phyloP scores from a whole-genome alignment of 2,329 filamentous ascomycete species.

The Botrytis aclada region DNA sequence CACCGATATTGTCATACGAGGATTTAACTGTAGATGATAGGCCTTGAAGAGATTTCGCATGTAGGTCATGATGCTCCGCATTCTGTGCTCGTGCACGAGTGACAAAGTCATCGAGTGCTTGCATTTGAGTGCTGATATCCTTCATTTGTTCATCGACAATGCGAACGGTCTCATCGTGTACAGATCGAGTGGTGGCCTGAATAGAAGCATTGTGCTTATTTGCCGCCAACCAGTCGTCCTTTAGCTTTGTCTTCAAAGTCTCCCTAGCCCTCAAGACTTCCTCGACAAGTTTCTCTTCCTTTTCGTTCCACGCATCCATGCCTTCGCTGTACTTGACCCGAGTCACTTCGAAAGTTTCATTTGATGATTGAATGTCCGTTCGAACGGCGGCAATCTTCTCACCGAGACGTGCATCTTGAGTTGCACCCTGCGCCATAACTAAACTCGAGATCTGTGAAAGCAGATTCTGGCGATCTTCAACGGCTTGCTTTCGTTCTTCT shows the following conservation, averaged over 20 bases:
- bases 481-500: conserved; percentile 71
- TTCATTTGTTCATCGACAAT: conserved; percentile 87
- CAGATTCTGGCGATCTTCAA: conserved; percentile 70
- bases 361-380: conserved; percentile 62
- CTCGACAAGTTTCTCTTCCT: conserved; percentile 66
- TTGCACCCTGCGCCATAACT: conserved; percentile 69
- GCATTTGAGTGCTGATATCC: conserved; percentile 85
- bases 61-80: conserved; percentile 68
- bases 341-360: conserved; percentile 61
- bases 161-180: conserved; percentile 84
- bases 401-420: conserved; percentile 68
- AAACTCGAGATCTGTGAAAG: conserved; percentile 75
- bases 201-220: conserved; percentile 81
- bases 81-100: conserved; percentile 78
- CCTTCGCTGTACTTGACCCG: conserved; percentile 64
- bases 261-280: conserved; percentile 73
- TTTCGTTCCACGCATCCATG: conserved; percentile 72
- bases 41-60: conserved; percentile 61
- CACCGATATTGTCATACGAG: conserved; percentile 68
- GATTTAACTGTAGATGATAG: conserved; percentile 67
- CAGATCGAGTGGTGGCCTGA: conserved; percentile 76
- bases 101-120: conserved; percentile 86
- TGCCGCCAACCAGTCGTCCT: conserved; percentile 78
- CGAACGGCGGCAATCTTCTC: conserved; percentile 61
- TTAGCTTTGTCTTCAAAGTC: conserved; percentile 73